phyloP scores from a whole-genome alignment of 768 basidiomycete species.

The Obba rivulosa region DNA sequence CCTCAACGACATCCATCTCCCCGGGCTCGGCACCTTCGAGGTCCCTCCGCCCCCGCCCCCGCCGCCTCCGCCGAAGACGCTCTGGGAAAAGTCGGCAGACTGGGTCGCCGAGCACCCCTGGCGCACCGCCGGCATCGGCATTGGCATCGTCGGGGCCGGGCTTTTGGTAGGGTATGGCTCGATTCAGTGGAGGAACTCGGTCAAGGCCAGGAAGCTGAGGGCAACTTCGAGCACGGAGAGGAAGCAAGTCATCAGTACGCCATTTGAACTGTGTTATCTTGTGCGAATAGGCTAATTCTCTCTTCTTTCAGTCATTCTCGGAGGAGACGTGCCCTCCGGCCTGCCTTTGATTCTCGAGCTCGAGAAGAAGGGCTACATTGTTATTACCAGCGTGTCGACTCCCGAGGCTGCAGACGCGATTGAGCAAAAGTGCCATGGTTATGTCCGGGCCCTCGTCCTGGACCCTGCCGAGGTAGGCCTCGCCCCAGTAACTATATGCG shows the following conservation, averaged over 20 bases:
- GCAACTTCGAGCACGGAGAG: conserved; percentile 29
- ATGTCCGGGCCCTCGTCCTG: conserved; percentile 74
- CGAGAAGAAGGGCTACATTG: conserved; percentile 76
- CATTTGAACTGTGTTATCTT: conserved; percentile 2
- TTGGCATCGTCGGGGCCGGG: conserved; percentile 56
- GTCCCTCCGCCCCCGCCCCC: conserved; percentile 62
- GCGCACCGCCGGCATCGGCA: conserved; percentile 47
- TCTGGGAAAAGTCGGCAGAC: conserved; percentile 39
- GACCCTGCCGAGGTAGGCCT: conserved; percentile 66
- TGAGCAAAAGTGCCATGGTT: conserved; percentile 66
- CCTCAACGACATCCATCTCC: conserved; percentile 50
- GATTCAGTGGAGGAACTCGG: conserved; percentile 13
- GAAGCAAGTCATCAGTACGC: conserved; percentile 42
- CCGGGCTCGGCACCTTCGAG: conserved; percentile 66
- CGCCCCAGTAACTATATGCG: not conserved
- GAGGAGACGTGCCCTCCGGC: conserved; percentile 71
- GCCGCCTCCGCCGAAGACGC: conserved; percentile 46
- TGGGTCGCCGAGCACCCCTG: conserved; percentile 61
- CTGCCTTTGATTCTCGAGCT: conserved; percentile 69
- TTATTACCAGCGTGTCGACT: conserved; percentile 72
- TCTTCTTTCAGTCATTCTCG: conserved; percentile 58
- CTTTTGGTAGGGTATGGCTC: conserved; percentile 53
- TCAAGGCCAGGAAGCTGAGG: conserved; percentile 19
- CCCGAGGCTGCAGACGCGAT: conserved; percentile 60
- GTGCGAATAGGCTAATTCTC: conserved; percentile 6